Conservation (phyloP, 1,284 basidiomycete species). For the Puccinia novopanici region DNA sequence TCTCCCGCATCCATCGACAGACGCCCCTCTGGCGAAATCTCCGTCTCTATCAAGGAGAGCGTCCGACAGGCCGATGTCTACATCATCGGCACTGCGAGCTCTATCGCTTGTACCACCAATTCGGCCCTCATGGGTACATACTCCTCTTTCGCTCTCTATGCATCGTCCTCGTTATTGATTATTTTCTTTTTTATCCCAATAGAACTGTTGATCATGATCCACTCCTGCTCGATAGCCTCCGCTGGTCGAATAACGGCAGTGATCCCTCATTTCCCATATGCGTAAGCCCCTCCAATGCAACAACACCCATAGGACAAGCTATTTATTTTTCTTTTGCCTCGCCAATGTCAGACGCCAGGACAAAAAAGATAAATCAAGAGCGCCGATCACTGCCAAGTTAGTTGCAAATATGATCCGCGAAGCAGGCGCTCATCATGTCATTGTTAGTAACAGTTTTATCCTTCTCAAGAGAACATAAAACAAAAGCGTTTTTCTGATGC, state of each 20-base stretch:
- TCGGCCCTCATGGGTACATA: conserved; percentile 46
- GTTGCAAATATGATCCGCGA: conserved; percentile 99
- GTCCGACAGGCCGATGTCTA: conserved; percentile 50
- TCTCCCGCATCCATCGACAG: conserved; percentile 18
- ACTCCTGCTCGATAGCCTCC: conserved; percentile 50
- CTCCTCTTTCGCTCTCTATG: not conserved
- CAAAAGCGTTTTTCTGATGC: conserved; percentile 8
- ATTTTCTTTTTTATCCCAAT: not conserved
- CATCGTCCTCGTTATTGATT: not conserved
- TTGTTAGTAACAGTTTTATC: conserved; percentile 68
- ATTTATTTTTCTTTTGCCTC: not conserved
- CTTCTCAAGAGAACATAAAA: conserved; percentile 51
- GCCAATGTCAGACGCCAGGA: conserved; percentile 69
- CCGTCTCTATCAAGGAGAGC: conserved; percentile 44
- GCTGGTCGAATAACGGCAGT: conserved; percentile 51
- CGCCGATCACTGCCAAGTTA: conserved; percentile 96
- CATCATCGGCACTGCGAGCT: conserved; percentile 50
- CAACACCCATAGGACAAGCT: not conserved
- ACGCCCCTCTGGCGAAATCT: conserved; percentile 40
- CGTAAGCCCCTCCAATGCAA: conserved; percentile 1
- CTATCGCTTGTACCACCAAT: conserved; percentile 45
- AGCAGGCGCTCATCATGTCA: conserved; percentile 97
- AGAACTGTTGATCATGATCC: conserved; percentile 51
- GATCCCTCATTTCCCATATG: conserved; percentile 89
- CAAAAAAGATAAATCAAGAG: conserved; percentile 99